Base-by-base conservation (phyloP, 306 rosid species). In the Styphnolobium japonicum region DNA sequence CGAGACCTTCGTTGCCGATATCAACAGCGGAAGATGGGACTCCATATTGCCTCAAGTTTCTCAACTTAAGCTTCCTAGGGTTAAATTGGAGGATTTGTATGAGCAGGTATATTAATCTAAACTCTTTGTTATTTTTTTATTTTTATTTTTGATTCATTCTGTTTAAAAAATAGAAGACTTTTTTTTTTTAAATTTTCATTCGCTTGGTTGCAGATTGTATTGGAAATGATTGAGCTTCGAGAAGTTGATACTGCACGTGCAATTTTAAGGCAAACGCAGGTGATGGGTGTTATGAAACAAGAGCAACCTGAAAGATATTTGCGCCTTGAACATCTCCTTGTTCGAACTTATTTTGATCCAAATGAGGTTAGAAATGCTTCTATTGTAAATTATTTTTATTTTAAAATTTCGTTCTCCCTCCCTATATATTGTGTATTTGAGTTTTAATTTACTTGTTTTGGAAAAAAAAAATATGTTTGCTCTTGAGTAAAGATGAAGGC, bases 241-340 rank as follows among this genome's bases (percentile, higher is more conserved):
- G 99, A 96, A 62, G 76, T 96, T 82, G 99, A 96, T 84, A 96
- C 99, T 31, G 99, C 99, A 46, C 99, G 99, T 22, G 85, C 99
- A 53, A 96, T 96, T 75, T 82, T 96, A 45, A 89, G 98, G 77
- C 97, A 96, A 78, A 96, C 99, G 71, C 99, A 96, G 78, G 99
- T 93, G 55, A 96, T 96, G 99, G 99, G 99, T 78, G 98, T 96
- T 65, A 90, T 96, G 99, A 96, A 96, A 89, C 98, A 96, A 81
- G 99, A 96, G 82, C 99, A 96, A 78, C 92, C 99, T 18, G 99
- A 96, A 83, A 90, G 99, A 89, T 96, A 93, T 88, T 80, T 96
- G 91, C 98, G 98, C 16, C 98, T 96, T 80, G 99, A 96, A 78
- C 99, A 96, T 85, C 97, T 96, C 34, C 92, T 93, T 43, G 99